These are phyloP conservation scores for Nyssa sinensis DNA, from an alignment of 148 eudicot genomes.

Conservation along the genomic window DNA sequence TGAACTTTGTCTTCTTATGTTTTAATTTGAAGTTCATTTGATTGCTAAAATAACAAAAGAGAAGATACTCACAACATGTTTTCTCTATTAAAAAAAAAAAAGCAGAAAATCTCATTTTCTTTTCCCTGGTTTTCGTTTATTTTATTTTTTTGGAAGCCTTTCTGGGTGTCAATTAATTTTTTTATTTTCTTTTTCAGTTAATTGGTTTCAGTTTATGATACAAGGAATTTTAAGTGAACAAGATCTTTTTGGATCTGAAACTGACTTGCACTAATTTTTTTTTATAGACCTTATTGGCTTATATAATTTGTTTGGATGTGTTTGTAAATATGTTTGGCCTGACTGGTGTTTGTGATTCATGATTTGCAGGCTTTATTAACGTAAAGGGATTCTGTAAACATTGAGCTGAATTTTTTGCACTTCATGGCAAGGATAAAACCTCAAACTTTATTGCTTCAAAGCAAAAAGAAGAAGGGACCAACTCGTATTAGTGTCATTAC, in stretches of 20 bases:
- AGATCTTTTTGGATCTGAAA: not conserved
- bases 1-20: no score
- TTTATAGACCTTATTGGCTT: not conserved
- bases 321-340: not conserved
- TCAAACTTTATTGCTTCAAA: constrained; percentile 1
- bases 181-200: no score
- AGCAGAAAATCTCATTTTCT: no score
- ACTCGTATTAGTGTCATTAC: constrained; percentile 2
- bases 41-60: no score
- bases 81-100: no score
- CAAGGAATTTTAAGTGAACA: no score
- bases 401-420: not conserved
- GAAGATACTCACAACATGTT: no score
- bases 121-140: not conserved
- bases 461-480: constrained; percentile 1
- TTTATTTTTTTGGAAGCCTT: not conserved
- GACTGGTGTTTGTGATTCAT: not conserved
- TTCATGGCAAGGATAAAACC: constrained; percentile 1
- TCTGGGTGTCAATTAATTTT: no score
- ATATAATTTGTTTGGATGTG: not conserved
- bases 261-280: not conserved
- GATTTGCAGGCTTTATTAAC: not conserved
- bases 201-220: no score
- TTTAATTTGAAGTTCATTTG: no score
- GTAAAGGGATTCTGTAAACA: not conserved